These are phyloP conservation scores for Syzygium aqueum DNA, from an alignment of 345 rosid species.

Conservation along the genomic window DNA sequence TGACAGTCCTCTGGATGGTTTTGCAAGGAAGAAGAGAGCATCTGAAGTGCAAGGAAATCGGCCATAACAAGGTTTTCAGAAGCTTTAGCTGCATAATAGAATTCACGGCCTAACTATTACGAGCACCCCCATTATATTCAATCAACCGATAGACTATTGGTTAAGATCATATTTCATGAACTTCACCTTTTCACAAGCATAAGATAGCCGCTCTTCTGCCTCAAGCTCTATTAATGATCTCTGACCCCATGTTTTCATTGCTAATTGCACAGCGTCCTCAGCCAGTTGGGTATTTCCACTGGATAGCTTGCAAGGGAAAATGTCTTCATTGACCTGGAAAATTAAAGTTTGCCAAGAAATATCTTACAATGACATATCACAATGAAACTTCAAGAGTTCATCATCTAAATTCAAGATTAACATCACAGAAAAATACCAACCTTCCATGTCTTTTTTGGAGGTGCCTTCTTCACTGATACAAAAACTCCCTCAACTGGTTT, in stretches of 20 bases:
- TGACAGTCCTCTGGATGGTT: neutral
- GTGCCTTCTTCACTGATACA: slow-evolving; percentile 80
- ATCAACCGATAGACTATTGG: neutral
- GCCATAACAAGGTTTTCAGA: neutral
- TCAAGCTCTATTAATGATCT: slow-evolving; percentile 81
- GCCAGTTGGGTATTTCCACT: slow-evolving; percentile 54
- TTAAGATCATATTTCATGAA: neutral
- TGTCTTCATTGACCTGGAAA: slow-evolving; percentile 69
- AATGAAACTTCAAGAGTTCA: neutral
- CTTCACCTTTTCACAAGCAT: slow-evolving; percentile 90
- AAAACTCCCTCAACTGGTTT: slow-evolving; percentile 67
- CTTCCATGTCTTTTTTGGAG: slow-evolving; percentile 91
- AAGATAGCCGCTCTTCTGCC: slow-evolving; percentile 92
- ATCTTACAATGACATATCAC: neutral
- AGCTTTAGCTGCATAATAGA: neutral
- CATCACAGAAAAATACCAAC: slow-evolving; percentile 20
- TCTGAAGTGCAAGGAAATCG: neutral
- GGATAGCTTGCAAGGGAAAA: slow-evolving; percentile 82
- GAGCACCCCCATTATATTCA: neutral
- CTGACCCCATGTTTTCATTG: slow-evolving; percentile 82
- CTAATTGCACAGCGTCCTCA: slow-evolving; percentile 79
- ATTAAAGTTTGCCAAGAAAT: neutral
- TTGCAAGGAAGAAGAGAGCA: neutral
- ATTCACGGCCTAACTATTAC: neutral
- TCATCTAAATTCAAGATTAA: neutral